Percentiles rank a stretch among this genome's conserved stretches.
Conservation (phyloP, 2,329 filamentous ascomycete genomes). For the Xylariaceae sp. region DNA sequence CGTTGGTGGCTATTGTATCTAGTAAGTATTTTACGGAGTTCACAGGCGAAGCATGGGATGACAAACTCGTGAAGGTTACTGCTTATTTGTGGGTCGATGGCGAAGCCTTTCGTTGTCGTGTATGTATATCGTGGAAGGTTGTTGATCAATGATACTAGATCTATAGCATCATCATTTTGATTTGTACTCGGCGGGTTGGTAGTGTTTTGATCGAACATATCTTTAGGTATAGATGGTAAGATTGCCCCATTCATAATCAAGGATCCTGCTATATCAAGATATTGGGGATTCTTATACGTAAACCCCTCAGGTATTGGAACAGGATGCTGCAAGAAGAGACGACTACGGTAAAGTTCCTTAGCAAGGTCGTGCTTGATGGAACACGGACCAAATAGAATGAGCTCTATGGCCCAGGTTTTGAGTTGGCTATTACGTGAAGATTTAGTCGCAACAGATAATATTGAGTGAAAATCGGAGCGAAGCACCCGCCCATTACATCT, state of each 20-base stretch:
- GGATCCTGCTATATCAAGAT: conserved; percentile 10
- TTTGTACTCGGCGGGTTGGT: background rate
- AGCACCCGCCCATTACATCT: conserved; percentile 3
- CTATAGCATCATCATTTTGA: conserved; percentile 3
- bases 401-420: background rate
- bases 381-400: conserved; percentile 7
- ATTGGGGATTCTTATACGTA: conserved; percentile 21
- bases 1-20: conserved; percentile 16
- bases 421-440: background rate
- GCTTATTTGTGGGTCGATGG: too few species aligned
- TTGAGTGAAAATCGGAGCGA: too few species aligned
- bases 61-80: too few species aligned
- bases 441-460: too few species aligned
- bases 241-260: conserved; percentile 9
- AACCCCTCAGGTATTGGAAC: conserved; percentile 5
- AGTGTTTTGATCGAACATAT: background rate
- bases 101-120: too few species aligned
- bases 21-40: too few species aligned
- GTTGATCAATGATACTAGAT: conserved; percentile 11
- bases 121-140: conserved; percentile 11
- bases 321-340: conserved; percentile 20
- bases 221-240: conserved; percentile 8
- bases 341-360: conserved; percentile 10
- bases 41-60: too few species aligned
- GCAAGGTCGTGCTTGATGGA: conserved; percentile 7